phyloP scores from a whole-genome alignment of 768 basidiomycete genomes.

The Auriscalpium microsporum region DNA sequence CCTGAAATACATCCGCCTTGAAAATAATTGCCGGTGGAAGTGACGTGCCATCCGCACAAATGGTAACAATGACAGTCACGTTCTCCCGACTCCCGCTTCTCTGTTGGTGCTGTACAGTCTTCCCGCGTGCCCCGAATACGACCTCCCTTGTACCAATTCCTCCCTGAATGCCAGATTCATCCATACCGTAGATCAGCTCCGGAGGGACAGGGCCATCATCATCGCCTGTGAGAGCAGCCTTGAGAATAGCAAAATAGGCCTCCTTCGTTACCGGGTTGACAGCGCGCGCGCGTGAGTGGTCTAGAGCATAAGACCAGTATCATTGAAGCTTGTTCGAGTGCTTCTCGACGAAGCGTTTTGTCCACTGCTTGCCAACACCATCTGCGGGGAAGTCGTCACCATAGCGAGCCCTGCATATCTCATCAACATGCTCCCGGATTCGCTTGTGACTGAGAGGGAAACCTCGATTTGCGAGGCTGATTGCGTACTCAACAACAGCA shows the following conservation, averaged over 20 bases:
- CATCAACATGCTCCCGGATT: slow-evolving; percentile 28
- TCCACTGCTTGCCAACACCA: slow-evolving; percentile 31
- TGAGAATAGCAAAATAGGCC: slow-evolving; percentile 27
- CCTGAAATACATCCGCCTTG: slow-evolving; percentile 29
- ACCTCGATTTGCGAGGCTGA: slow-evolving; percentile 23
- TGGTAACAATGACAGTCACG: slow-evolving; percentile 33
- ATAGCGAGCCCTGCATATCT: slow-evolving; percentile 2
- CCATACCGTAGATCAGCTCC: slow-evolving; percentile 26
- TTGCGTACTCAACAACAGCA: slow-evolving; percentile 21
- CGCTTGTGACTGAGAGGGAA: slow-evolving; percentile 27
- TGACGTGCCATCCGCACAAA: slow-evolving; percentile 33
- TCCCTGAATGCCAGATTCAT: slow-evolving; percentile 28
- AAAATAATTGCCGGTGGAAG: slow-evolving; percentile 32
- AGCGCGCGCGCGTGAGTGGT: slow-evolving; percentile 25
- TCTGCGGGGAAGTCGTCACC: background rate
- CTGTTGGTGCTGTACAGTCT: slow-evolving; percentile 26
- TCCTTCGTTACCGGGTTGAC: slow-evolving; percentile 30
- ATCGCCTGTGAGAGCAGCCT: slow-evolving; percentile 11
- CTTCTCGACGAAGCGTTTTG: slow-evolving; percentile 19
- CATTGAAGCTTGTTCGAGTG: slow-evolving; percentile 22
- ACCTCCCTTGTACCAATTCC: slow-evolving; percentile 19
- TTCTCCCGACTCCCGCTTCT: slow-evolving; percentile 26
- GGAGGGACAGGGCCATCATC: slow-evolving; percentile 8
- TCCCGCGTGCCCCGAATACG: slow-evolving; percentile 22
- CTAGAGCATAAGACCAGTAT: slow-evolving; percentile 27